phyloP scores from a whole-genome alignment of 768 basidiomycete genomes.

The Cyclocybe aegerita region DNA sequence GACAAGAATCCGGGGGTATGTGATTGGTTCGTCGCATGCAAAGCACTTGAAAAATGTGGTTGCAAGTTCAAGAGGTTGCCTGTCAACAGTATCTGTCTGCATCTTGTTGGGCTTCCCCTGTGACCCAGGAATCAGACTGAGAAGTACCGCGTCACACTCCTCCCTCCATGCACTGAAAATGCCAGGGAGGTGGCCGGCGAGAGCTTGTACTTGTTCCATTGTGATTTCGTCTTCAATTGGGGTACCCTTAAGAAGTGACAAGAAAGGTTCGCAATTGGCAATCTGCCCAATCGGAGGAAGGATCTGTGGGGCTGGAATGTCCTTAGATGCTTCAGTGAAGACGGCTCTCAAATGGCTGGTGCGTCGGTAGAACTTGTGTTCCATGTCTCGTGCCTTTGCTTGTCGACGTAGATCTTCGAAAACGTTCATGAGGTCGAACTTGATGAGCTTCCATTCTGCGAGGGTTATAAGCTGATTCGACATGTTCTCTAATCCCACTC shows the following conservation, averaged over 20 bases:
- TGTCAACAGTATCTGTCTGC: not conserved
- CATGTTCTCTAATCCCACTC: not conserved
- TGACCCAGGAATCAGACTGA: conserved; percentile 13
- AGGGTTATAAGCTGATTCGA: not conserved
- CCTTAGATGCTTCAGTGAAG: not conserved
- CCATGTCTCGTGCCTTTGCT: not conserved
- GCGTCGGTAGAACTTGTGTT: too few relatives aligned
- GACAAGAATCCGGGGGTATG: conserved; percentile 28
- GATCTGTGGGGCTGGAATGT: conserved; percentile 2
- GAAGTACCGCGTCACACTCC: conserved; percentile 16
- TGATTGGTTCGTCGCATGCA: conserved; percentile 28
- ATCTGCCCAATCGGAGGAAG: conserved; percentile 15
- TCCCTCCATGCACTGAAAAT: conserved; percentile 20
- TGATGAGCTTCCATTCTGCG: conserved; percentile 23
- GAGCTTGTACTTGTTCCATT: conserved; percentile 5
- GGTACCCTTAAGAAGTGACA: conserved; percentile 18
- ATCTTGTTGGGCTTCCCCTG: not conserved
- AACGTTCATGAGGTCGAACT: conserved; percentile 16
- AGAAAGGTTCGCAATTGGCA: conserved; percentile 19
- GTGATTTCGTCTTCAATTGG: not conserved
- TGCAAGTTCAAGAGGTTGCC: conserved; percentile 22
- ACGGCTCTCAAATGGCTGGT: not conserved
- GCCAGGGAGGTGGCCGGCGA: conserved; percentile 5
- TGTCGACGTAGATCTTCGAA: conserved; percentile 11
- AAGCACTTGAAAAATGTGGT: conserved; percentile 31